Evolutionary conservation across 2,329 filamentous ascomycete species (phyloP).

Genomic region (Exophiala viscosa): DNA sequence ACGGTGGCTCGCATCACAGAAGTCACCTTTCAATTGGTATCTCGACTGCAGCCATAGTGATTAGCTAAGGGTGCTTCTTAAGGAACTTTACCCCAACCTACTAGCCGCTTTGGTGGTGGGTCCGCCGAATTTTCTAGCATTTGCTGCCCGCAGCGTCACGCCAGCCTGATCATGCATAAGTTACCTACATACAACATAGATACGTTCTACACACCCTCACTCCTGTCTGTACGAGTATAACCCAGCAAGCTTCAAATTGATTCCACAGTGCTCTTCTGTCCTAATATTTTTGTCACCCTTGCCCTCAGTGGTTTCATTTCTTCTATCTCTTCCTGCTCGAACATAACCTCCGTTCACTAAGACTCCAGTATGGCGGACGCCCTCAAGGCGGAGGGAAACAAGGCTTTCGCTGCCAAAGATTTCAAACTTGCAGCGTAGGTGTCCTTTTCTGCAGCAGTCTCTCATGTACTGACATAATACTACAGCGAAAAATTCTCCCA

Average conservation of each 20-base stretch:
- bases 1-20: no score
- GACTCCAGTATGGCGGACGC: constrained; percentile 60
- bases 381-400: constrained; percentile 97
- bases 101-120: constrained; percentile 10
- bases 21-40: neutral
- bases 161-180: constrained; percentile 2
- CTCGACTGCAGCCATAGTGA: neutral
- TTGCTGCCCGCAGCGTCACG: constrained; percentile 7
- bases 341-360: neutral
- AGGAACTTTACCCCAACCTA: neutral
- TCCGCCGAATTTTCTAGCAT: constrained; percentile 26
- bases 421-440: constrained; percentile 92
- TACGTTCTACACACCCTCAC: no score
- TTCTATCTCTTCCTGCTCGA: neutral
- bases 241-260: neutral
- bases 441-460: constrained; percentile 24
- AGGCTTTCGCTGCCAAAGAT: constrained; percentile 96
- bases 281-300: no score
- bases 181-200: no score
- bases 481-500: constrained; percentile 86
- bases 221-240: neutral
- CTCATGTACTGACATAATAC: constrained; percentile 8
- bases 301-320: no score
- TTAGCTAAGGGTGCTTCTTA: neutral
- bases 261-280: no score